These are phyloP conservation scores for Yamadazyma pseudoaaseri DNA, from an alignment of 1,139 yeast species.

Conservation along the genomic window DNA sequence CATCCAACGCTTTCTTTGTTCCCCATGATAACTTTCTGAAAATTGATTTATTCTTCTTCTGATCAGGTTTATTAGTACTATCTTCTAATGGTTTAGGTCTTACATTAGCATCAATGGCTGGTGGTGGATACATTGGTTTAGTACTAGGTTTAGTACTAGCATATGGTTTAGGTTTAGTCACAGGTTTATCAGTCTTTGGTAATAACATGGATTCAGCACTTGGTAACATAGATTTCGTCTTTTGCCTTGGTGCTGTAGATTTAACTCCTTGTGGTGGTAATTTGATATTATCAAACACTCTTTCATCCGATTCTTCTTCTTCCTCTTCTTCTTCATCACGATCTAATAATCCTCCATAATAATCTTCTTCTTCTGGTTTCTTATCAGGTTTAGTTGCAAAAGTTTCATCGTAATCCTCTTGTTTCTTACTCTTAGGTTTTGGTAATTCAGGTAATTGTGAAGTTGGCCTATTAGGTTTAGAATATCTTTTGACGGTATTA, in stretches of 20 bases:
- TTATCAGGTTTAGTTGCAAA: conserved; percentile 34
- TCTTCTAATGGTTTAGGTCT: conserved; percentile 17
- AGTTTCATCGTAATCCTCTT: conserved; percentile 36
- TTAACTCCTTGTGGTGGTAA: conserved; percentile 29
- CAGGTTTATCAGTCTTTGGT: conserved; percentile 21
- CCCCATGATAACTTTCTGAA: conserved; percentile 68
- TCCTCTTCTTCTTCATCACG: conserved; percentile 17
- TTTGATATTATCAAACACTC: conserved; percentile 45
- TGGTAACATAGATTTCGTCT: conserved; percentile 31
- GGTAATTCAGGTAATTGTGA: conserved; percentile 38
- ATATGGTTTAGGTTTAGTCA: conserved; percentile 21
- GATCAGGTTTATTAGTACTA: conserved; percentile 23
- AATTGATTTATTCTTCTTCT: conserved; percentile 47
- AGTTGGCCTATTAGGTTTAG: conserved; percentile 26
- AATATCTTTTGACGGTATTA: conserved; percentile 21
- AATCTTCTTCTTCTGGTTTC: conserved; percentile 17
- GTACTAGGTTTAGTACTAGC: conserved; percentile 26
- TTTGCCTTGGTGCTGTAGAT: conserved; percentile 7
- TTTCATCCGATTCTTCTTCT: conserved; percentile 22
- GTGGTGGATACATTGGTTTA: conserved; percentile 10
- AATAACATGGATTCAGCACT: conserved; percentile 40
- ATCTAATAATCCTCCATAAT: conserved; percentile 19
- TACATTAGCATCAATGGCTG: conserved; percentile 6
- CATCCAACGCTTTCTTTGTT: conserved; percentile 34
- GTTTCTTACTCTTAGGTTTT: conserved; percentile 11